These are phyloP conservation scores for Usnea hakonensis DNA, from an alignment of 495 filamentous ascomycete genomes.

Conservation along the genomic window DNA sequence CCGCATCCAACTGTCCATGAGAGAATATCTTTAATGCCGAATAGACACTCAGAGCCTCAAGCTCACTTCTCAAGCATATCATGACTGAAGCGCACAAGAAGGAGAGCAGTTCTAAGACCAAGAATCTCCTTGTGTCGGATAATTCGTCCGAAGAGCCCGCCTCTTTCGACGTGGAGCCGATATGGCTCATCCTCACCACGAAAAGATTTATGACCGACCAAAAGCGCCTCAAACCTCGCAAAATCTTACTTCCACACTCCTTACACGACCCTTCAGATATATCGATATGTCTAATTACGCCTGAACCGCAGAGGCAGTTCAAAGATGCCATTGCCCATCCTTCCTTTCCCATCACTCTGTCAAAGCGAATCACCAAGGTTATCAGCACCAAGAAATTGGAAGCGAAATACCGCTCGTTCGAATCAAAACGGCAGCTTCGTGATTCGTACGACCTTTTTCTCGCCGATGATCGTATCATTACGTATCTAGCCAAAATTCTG, in stretches of 20 bases:
- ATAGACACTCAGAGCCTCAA: constrained; percentile 70
- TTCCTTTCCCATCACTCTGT: constrained; percentile 64
- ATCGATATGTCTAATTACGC: constrained; percentile 75
- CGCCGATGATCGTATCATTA: constrained; percentile 74
- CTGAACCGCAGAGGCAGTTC: constrained; percentile 79
- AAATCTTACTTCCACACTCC: constrained; percentile 58
- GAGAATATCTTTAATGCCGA: neutral
- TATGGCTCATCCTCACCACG: constrained; percentile 82
- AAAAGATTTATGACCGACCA: constrained; percentile 79
- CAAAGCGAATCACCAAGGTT: constrained; percentile 67
- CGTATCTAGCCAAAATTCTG: constrained; percentile 62
- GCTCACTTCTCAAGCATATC: constrained; percentile 73
- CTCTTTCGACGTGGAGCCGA: constrained; percentile 49
- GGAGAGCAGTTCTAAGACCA: constrained; percentile 51
- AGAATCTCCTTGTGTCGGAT: constrained; percentile 62
- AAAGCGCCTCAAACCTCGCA: constrained; percentile 70
- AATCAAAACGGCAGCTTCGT: constrained; percentile 74
- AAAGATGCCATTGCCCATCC: constrained; percentile 76
- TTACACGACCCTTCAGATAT: constrained; percentile 54
- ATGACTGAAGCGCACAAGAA: constrained; percentile 53
- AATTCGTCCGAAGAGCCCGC: constrained; percentile 42
- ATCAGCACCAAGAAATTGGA: constrained; percentile 78
- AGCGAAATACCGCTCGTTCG: constrained; percentile 77
- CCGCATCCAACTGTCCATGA: neutral
- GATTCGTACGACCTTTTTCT: constrained; percentile 82